phyloP scores from a whole-genome alignment of 139 green algal species.

The Chloropicon primus region DNA sequence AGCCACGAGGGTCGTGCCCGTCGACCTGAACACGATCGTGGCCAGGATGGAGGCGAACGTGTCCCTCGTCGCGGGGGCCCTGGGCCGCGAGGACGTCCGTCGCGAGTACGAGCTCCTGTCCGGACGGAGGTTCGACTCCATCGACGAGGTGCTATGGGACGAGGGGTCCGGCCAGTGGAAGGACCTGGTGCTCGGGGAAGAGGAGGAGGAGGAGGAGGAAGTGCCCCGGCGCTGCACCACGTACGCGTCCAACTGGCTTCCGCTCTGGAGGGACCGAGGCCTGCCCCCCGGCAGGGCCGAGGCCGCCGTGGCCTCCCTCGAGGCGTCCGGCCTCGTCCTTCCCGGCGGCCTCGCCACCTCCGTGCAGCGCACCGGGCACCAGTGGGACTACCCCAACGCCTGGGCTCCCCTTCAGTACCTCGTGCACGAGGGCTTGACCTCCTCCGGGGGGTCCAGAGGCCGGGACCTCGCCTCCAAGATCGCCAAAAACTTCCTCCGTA shows the following conservation, averaged over 20 bases:
- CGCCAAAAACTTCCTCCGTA: background rate
- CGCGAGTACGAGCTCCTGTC: conserved; percentile 11
- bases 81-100: conserved; percentile 7
- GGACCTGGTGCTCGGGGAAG: conserved; percentile 36
- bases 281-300: conserved; percentile 2
- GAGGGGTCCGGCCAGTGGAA: conserved; percentile 38
- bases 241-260: conserved; percentile 69
- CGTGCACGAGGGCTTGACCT: conserved; percentile 27
- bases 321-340: conserved; percentile 26
- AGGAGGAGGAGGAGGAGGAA: background rate
- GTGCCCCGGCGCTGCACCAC: background rate
- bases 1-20: conserved; percentile 73
- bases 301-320: conserved; percentile 15
- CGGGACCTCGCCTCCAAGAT: background rate
- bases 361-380: conserved; percentile 45
- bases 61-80: conserved; percentile 18
- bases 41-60: conserved; percentile 36
- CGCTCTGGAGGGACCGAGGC: conserved; percentile 55
- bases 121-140: conserved; percentile 19
- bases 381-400: conserved; percentile 91
- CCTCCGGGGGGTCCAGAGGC: background rate
- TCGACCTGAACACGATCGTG: conserved; percentile 82
- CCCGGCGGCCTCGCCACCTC: conserved; percentile 34
- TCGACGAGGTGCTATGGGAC: conserved; percentile 60
- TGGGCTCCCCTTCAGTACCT: conserved; percentile 85